Base-by-base conservation (phyloP, 73 alveolate genomes). In the Symbiodinium pilosum region DNA sequence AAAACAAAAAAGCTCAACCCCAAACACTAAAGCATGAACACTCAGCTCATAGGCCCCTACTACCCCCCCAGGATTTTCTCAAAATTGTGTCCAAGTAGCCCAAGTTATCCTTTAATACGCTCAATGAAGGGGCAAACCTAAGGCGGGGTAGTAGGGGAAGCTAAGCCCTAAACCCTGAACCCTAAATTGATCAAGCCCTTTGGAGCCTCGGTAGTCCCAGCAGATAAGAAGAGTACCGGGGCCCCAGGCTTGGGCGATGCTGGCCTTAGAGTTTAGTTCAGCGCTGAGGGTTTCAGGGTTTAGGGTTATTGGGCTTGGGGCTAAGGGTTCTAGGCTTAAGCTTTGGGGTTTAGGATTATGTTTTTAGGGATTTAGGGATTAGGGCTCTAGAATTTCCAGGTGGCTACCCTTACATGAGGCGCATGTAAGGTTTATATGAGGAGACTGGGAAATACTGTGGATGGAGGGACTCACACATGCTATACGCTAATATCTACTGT, bases 171-270 rank as follows among this genome's bases (percentile, higher is more conserved):
- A 64, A 64, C 41, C 77, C 77, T 24, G 8, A 64, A 64, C 77
- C 39, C 39, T 0, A 26, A 64, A 14, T 36, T 36, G 4, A 12
- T 2, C 11, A 26, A 64, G 39, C 12, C 69, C 26, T 12, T 30
- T 30, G n/a, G 26, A 36, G 77, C 77, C 95, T 26, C 95, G 95
- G 86, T 88, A 88, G 44, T 88, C 95, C 95, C 95, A 88, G 54
- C 95, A 88, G 34, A 88, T 42, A 26, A 88, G 54, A 86, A 88
- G 71, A 41, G 95, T 88, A 14, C 95, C 95, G 3, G 95, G 73
- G 36, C 95, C 95, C 95, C 95, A 88, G 34, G 73, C 71, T n/a
- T 88, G 95, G 75, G 95, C 87, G 73, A 88, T 88, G 86, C 77
- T 64, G 39, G 77, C 81, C 81, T 64, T 14, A 14, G 59, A 47